Evolutionary conservation across 768 basidiomycete genomes (phyloP), one percentile per base, ranked within the genome.

Genomic region (Nidularia pulvinata): DNA sequence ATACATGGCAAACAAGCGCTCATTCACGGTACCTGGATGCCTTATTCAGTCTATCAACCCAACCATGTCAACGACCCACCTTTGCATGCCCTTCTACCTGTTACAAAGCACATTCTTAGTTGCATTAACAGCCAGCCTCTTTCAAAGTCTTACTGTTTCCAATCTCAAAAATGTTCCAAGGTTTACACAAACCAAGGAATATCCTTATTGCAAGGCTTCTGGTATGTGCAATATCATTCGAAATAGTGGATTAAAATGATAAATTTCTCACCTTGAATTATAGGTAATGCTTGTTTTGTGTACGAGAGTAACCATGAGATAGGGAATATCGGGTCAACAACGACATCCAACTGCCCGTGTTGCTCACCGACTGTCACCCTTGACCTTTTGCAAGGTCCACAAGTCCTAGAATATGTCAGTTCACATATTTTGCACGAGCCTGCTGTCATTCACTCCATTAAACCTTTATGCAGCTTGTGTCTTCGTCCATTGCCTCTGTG

Each of bases 41-140:
- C 52, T 68, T 2, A 54, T 68, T 13, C 60, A 65, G 19, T 55
- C 61, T 3, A 33, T 71, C 0, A 61, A 70, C 51, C 69, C 69
- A 6, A 25, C 51, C 3, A 46, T 60, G 5, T 61, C 58, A 7
- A 59, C 35, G 6, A 49, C 32, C 1, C 37, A 52, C 19, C 16
- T 36, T 5, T 47, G 50, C 1, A 48, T 55, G 5, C 56, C 60
- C 0, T 63, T 57, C 25, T 69, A 61, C 52, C 61, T 69, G 1
- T 59, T 69, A 30, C 54, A 64, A n/a, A 66, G 62, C 9, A 32
- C 50, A 3, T 52, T 61, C n/a, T 52, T 68, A 1, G 55, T 63
- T 1, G 53, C 58, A 4, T 47, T 69, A 1, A 51, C 58, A 9
- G 59, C 59, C 4, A 60, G 57, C 43, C 46, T 67, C 7, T 55